phyloP scores from a whole-genome alignment of 805 yeast genomes.

The Blastobotrys attinorum region DNA sequence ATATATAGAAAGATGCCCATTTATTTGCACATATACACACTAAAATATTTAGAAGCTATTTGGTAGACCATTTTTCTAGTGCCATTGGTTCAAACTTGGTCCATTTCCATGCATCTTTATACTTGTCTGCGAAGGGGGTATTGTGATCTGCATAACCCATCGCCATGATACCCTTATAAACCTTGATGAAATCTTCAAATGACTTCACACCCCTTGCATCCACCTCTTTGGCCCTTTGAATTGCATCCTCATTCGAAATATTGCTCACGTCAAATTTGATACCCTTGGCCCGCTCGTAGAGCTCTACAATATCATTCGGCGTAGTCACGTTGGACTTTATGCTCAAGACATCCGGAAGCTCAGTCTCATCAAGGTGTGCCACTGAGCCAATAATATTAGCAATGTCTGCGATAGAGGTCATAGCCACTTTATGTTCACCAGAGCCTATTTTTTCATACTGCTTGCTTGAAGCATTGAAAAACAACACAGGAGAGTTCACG shows the following conservation, averaged over 20 bases:
- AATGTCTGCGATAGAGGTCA: conserved; percentile 20
- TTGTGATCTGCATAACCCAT: background rate
- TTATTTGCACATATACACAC: no score
- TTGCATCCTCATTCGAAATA: conserved; percentile 5
- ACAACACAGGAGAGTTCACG: background rate
- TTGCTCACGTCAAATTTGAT: conserved; percentile 14
- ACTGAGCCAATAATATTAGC: conserved; percentile 21
- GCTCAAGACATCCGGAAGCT: conserved; percentile 18
- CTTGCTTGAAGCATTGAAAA: conserved; percentile 7
- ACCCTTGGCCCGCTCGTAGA: conserved; percentile 19
- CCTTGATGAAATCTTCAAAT: background rate
- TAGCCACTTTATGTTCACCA: conserved; percentile 10
- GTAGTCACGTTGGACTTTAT: conserved; percentile 14
- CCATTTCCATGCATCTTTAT: background rate
- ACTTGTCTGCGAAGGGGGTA: background rate
- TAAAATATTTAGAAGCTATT: no score
- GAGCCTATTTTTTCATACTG: conserved; percentile 11
- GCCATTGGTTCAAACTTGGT: background rate
- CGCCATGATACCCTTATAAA: background rate
- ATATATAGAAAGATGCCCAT: no score
- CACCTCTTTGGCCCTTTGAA: background rate
- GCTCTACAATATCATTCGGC: conserved; percentile 11
- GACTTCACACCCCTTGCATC: background rate
- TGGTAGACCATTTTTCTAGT: background rate
- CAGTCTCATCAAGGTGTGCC: conserved; percentile 14